Evolutionary conservation across 2,329 filamentous ascomycete genomes (phyloP), one percentile per base, ranked within the genome.

Genomic region (Westerdykella aurantiaca): DNA sequence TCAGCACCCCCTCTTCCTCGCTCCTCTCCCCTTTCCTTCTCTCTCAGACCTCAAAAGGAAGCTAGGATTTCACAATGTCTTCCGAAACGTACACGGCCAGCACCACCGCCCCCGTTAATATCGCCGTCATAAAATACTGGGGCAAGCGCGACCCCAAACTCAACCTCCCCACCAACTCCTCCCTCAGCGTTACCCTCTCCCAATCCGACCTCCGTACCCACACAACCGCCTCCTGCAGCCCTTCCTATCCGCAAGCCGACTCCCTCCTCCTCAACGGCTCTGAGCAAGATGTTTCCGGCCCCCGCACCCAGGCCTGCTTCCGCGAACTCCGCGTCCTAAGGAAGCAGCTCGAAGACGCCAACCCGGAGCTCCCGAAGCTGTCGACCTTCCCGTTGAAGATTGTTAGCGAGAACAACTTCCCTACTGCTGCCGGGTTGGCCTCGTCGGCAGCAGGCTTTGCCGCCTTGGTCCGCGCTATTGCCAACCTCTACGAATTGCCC

Each of bases 81-180:
- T 55, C 70, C 34, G 69, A 71, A 33, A 79, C 97, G 61, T 90
- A 94, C 75, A 85, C 89, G 60, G 88, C 93, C 57, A 96, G 87
- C 75, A 96, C 93, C 47, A 97, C 90, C 52, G 93, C 93, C 34
- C 93, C 91, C 12, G 91, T 97, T 64, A 97, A 97, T 76, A 97
- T 97, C 66, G 91, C 91, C 54, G 90, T 97, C 45, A 93, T 97
- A 73, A 97, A 97, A 67, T 86, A 98, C 80, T 98, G 94, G 93
- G 93, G 94, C 58, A 98, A 98, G 74, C 87, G 93, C 50, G 90
- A 97, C 70, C 72, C 87, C 41, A 88, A 86, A 67, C 81, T 97
- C 60, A 98, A 98, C 72, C 85, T 97, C 44, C 93, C 93, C 31
- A 97, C 93, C 66, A 98, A 98, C 76, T 95, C 88, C 53, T 98